Evolutionary conservation across 1,139 yeast species (phyloP).

Genomic region (Saccharomyces hybrid): DNA sequence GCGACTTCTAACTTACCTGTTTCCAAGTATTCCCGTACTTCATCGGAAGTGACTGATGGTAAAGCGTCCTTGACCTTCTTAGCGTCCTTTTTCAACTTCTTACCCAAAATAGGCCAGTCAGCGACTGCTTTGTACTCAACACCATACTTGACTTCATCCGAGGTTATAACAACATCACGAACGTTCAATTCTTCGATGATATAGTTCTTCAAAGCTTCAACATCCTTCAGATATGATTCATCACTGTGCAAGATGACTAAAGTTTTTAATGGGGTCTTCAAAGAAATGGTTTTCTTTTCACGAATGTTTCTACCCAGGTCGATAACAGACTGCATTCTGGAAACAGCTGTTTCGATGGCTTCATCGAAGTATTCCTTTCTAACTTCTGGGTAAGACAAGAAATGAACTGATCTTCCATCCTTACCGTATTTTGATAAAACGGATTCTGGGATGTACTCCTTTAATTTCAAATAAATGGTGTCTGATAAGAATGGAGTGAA

Average conservation of each 20-base stretch:
- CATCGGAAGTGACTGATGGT: conserved; percentile 70
- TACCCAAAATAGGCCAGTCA: conserved; percentile 98
- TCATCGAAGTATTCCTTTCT: conserved; percentile 75
- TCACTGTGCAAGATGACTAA: conserved; percentile 82
- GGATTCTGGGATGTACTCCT: conserved; percentile 48
- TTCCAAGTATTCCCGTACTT: conserved; percentile 68
- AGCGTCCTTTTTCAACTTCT: conserved; percentile 89
- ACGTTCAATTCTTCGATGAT: conserved; percentile 88
- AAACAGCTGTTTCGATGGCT: conserved; percentile 71
- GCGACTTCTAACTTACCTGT: conserved; percentile 76
- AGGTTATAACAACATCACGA: conserved; percentile 77
- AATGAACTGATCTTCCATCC: conserved; percentile 84
- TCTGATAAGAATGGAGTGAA: conserved; percentile 96
- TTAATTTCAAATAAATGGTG: conserved; percentile 72
- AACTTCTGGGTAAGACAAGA: conserved; percentile 81
- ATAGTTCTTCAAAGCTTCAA: conserved; percentile 68
- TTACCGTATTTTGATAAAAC: conserved; percentile 37
- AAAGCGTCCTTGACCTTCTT: conserved; percentile 91
- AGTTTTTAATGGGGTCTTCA: conserved; percentile 89
- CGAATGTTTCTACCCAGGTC: conserved; percentile 94
- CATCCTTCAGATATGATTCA: conserved; percentile 62
- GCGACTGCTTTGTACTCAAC: conserved; percentile 93
- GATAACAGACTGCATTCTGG: conserved; percentile 94
- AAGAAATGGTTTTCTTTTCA: conserved; percentile 87
- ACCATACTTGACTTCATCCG: conserved; percentile 85